Base-by-base conservation (phyloP, 2,329 filamentous ascomycete species). In the Paecilomyces sp. region DNA sequence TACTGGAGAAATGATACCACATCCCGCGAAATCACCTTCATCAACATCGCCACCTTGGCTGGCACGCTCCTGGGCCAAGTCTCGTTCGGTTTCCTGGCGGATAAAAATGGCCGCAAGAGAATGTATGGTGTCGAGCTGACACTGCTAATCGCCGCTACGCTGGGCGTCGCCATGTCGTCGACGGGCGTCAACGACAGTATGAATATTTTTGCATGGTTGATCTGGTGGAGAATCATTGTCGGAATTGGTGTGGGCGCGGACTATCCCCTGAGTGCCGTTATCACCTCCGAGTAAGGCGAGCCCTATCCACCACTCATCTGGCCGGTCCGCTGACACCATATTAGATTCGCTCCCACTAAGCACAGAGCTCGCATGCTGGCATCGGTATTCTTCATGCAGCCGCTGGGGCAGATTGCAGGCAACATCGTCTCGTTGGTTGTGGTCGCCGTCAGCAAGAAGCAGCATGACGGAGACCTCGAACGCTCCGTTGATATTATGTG, bases 341-440 rank as follows among this genome's bases (percentile, higher is more conserved):
- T 1, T 54, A 79, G 77, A 62, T 80, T 81, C 58, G 77, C 79
- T 2, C 77, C 78, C 0, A 88, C 85, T 0, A 82, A 81, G 55
- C 85, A 85, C n/a, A 78, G 87, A 55, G 83, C 83, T n/a, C 83
- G 80, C 22, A 89, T 89, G 86, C 76, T 89, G 63, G 84, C 86
- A 5, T 81, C 81, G 3, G 85, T 89, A 33, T 89, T 89, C 68
- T 79, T 88, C 65, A 88, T 88, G 83, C 87, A 89, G 64, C 85
- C 87, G 1, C 74, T 89, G 8, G 87, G 87, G 5, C 86, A 89
- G 67, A 82, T 88, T 1, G 77, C 86, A 1, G 86, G 86, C 13
- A 86, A 87, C 62, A 71, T 87, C 4, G 83, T 88, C 11, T 83
- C 84, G 3, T 72, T 88, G 3, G 64, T 80, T 62, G 72, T 80